Evolutionary conservation across 2,329 filamentous ascomycete species (phyloP), one percentile per base, ranked within the genome.

Genomic region (Cryphonectria japonica): DNA sequence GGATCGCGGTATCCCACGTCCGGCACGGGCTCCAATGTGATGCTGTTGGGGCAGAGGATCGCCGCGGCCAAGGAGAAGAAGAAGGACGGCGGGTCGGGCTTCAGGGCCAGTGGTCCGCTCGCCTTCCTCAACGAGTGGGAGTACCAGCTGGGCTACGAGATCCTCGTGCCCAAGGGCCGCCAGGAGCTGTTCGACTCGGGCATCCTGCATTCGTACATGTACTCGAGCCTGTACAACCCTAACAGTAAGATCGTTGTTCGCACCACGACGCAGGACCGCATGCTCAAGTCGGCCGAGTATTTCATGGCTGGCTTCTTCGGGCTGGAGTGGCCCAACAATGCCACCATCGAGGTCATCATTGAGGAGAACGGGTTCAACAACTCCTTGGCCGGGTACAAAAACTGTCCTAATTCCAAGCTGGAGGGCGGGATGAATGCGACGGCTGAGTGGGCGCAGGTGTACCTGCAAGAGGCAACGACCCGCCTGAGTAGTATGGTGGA

Each of bases 251-350:
- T 94, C 72, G 87, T 94, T 70, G 91, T 89, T 22, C 86, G 92
- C 39, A 93, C 91, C 0, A 93, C 92, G 68, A 93, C 92, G 0
- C 91, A 94, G 78, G 89, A 93, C 77, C 88, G 92, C 34, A 94
- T 94, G 92, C 83, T 92, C 32, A 90, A 94, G 78, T 91, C 87
- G 54, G 92, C 92, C 3, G 92, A 94, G 79, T 92, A 94, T 79
- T 94, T 93, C 80, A 82, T 94, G 77, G 90, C 92, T 7, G 92
- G 92, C 0, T 94, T 94, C 82, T 94, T 94, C 77, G 92, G 92
- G 0, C 85, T 93, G 0, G 87, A 91, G 63, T 94, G 92, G 92
- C 85, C 89, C 1, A 85, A 89, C 41, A 92, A 93, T 76, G 91
- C 86, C 8, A 93, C 89, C 0, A 85, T 93, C n/a, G 89, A 93